Evolutionary conservation across 2,329 filamentous ascomycete genomes (phyloP), one percentile per base, ranked within the genome.

Genomic region (Neofusicoccum kwambonambiense): DNA sequence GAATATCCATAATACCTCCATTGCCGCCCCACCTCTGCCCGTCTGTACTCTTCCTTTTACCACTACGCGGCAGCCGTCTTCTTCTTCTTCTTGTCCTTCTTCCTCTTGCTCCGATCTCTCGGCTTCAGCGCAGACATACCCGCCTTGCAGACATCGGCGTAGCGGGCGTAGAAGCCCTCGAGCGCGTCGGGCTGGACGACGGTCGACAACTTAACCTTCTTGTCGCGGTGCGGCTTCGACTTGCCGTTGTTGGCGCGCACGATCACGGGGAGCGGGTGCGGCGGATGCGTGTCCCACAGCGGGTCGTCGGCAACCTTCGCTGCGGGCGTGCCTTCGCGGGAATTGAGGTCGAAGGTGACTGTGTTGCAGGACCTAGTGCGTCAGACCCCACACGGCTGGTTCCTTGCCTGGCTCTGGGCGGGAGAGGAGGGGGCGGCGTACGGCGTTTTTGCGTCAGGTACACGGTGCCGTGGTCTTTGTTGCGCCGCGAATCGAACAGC

Each of bases 121-220:
- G 96, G 97, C 86, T 97, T 98, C 79, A 99, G 76, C 7, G 89
- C 89, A 56, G 86, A 84, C 93, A 98, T 97, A 5, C 93, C 92
- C 0, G 84, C 82, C 81, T 96, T 97, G 80, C 93, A 97, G 3
- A 93, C 84, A 70, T 98, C 95, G 22, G 93, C 93, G 80, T 98
- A 99, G 60, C 87, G 84, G 35, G 82, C 80, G 76, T 93, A 99
- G 74, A 99, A 99, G 0, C 77, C 81, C 62, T 96, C 93, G 11
- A 98, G 77, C 4, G 90, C 87, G 65, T 89, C 86, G 0, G 90
- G 87, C 64, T 90, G 84, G 0, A 98, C 93, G 0, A 97, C 78
- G 0, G 95, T 98, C 2, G 91, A 92, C 31, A 97, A 75, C 77
- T 93, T 96, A 69, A 91, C 79, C 71, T 87, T 88, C 69, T 89